phyloP scores from a whole-genome alignment of 176 grass and related monocot genomes.

The Triticum aestivum region DNA sequence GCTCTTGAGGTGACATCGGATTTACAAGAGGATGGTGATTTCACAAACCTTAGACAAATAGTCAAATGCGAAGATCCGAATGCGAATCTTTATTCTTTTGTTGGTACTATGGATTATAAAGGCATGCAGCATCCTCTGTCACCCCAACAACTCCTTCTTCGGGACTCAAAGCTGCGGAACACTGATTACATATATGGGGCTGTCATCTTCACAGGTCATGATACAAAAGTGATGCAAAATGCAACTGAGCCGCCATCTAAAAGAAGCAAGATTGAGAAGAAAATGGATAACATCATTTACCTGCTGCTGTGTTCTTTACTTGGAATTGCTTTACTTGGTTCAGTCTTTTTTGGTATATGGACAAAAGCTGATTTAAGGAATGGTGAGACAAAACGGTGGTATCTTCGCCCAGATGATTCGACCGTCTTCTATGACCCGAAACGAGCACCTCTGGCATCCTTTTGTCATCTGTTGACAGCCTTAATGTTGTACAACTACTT shows the following conservation, averaged over 20 bases:
- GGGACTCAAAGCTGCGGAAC: conserved; percentile 94
- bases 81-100: conserved; percentile 90
- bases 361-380: conserved; percentile 75
- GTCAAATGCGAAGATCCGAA: conserved; percentile 97
- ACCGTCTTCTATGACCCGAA: conserved; percentile 71
- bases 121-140: conserved; percentile 57
- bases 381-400: conserved; percentile 73
- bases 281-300: conserved; percentile 94
- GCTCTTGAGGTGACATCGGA: conserved; percentile 65
- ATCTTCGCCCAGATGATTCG: conserved; percentile 73
- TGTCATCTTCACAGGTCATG: conserved; percentile 92
- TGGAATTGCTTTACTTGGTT: conserved; percentile 70
- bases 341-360: conserved; percentile 85
- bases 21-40: conserved; percentile 63
- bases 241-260: conserved; percentile 89
- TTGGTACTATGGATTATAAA: conserved; percentile 78
- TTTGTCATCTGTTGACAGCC: conserved; percentile 89
- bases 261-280: conserved; percentile 91
- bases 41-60: conserved; percentile 51
- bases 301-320: conserved; percentile 68
- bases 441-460: conserved; percentile 55
- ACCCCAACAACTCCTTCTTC: conserved; percentile 80
- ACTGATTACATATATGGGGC: conserved; percentile 89
- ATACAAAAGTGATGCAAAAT: conserved; percentile 99
- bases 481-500: conserved; percentile 97